A percentile compares a stretch with the other conserved stretches of the same genome.
phyloP scores from a whole-genome alignment of 169 alveolate species.

The Plasmodium reichenowi region DNA sequence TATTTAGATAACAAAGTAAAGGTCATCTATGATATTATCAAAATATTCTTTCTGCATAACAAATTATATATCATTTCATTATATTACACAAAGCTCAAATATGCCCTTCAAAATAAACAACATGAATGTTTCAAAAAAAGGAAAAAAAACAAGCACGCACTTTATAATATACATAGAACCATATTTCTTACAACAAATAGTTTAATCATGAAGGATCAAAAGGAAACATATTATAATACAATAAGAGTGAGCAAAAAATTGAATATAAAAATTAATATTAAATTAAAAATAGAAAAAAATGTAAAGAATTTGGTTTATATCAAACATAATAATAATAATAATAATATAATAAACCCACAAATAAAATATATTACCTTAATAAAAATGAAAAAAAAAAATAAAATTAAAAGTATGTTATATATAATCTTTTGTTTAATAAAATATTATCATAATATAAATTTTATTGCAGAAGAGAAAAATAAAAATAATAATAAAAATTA shows the following conservation, averaged over 20 bases:
- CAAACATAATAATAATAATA: too few relatives aligned
- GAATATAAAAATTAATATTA: too few relatives aligned
- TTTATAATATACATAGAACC: too few relatives aligned
- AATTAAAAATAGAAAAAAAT: too few relatives aligned
- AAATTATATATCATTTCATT: slow-evolving; percentile 27
- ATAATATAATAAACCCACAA: too few relatives aligned
- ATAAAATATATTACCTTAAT: neutral
- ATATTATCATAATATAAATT: neutral
- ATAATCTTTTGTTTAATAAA: neutral
- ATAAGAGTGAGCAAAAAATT: neutral
- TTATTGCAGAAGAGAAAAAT: neutral
- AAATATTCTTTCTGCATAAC: slow-evolving; percentile 20
- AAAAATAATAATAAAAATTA: neutral
- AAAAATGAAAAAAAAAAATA: neutral
- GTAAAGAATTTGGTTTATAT: too few relatives aligned
- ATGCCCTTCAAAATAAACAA: neutral
- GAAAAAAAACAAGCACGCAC: neutral
- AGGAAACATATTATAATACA: neutral
- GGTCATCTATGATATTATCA: slow-evolving; percentile 35
- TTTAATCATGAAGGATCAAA: neutral
- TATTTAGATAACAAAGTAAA: slow-evolving; percentile 21
- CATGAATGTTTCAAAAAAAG: neutral
- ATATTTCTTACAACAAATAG: neutral
- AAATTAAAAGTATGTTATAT: neutral
- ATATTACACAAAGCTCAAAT: slow-evolving; percentile 19